Conservation (phyloP, 2,329 filamentous ascomycete genomes). For the Pestalotiopsis sp. region DNA sequence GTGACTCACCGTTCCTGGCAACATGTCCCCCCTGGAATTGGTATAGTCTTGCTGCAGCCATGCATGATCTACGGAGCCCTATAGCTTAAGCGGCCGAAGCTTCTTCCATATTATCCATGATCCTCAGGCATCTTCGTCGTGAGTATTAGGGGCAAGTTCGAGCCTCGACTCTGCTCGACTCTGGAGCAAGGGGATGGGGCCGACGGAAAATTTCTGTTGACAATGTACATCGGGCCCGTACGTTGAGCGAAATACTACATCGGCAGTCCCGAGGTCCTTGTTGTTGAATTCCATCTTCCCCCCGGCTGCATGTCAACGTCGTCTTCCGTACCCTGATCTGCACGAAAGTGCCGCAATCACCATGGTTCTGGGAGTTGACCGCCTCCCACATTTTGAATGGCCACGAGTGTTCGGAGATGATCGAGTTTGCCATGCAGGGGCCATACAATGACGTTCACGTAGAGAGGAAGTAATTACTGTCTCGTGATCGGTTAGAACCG, state of each 20-base stretch:
- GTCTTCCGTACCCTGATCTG: not conserved
- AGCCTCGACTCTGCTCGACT: not conserved
- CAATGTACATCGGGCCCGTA: not conserved
- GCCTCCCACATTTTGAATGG: slow-evolving; percentile 12
- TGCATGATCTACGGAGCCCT: not conserved
- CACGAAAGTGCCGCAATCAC: not conserved
- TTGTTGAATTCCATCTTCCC: not conserved
- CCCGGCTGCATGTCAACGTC: not conserved
- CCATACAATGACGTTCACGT: not conserved
- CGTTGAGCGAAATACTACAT: not conserved
- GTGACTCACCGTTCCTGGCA: slow-evolving; percentile 12
- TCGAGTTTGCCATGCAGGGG: slow-evolving; percentile 14
- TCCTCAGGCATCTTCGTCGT: not conserved
- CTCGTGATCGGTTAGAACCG: not conserved
- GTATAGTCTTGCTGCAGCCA: not conserved
- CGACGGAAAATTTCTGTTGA: not conserved
- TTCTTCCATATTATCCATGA: not conserved
- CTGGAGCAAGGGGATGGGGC: too few relatives aligned
- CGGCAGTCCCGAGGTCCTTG: not conserved
- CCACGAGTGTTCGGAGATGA: slow-evolving; percentile 7
- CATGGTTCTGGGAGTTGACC: slow-evolving; percentile 8
- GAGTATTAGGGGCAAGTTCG: not conserved
- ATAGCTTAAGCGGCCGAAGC: slow-evolving; percentile 4
- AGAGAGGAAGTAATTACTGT: not conserved
- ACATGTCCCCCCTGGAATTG: not conserved